Conservation (phyloP, 768 basidiomycete species). For the Boletus rubescentipes region DNA sequence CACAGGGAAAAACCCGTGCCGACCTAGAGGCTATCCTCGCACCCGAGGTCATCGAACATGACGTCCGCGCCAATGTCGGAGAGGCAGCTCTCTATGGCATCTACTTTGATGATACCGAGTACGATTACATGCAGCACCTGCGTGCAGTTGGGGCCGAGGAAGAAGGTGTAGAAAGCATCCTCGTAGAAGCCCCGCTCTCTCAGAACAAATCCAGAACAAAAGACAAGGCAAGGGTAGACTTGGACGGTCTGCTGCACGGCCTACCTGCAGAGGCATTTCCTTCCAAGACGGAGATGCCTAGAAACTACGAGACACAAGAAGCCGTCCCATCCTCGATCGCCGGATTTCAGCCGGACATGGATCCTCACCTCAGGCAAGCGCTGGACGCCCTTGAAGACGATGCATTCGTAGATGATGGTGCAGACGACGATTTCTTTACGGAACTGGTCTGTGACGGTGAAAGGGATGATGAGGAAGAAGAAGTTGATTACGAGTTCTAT, state of each 20-base stretch:
- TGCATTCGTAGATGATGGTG: conserved; percentile 79
- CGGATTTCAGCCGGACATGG: conserved; percentile 95
- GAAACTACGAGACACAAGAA: conserved; percentile 73
- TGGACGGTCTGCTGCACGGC: conserved; percentile 42
- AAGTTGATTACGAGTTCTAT: conserved; percentile 63
- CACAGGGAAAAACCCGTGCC: conserved; percentile 75
- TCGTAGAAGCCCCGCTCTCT: conserved; percentile 70
- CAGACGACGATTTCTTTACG: conserved; percentile 75
- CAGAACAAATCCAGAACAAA: conserved; percentile 33
- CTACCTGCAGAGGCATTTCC: conserved; percentile 72
- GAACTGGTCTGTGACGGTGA: conserved; percentile 74
- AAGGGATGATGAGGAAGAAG: conserved; percentile 54
- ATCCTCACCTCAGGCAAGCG: conserved; percentile 89
- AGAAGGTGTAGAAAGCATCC: conserved; percentile 76
- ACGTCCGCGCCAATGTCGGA: conserved; percentile 60
- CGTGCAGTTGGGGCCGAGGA: conserved; percentile 73
- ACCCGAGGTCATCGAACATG: conserved; percentile 47
- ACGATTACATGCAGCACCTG: conserved; percentile 98
- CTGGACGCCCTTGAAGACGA: conserved; percentile 96
- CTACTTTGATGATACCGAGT: conserved; percentile 93
- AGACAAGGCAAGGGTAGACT: conserved; percentile 39
- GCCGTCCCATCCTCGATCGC: conserved; percentile 78
- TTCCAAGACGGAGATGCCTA: conserved; percentile 69
- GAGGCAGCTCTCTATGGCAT: conserved; percentile 89
- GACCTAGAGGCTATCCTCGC: conserved; percentile 68